Percentiles rank a stretch among this genome's conserved stretches.
phyloP scores from a whole-genome alignment of 208 protist species.

The Leishmania aethiopica region DNA sequence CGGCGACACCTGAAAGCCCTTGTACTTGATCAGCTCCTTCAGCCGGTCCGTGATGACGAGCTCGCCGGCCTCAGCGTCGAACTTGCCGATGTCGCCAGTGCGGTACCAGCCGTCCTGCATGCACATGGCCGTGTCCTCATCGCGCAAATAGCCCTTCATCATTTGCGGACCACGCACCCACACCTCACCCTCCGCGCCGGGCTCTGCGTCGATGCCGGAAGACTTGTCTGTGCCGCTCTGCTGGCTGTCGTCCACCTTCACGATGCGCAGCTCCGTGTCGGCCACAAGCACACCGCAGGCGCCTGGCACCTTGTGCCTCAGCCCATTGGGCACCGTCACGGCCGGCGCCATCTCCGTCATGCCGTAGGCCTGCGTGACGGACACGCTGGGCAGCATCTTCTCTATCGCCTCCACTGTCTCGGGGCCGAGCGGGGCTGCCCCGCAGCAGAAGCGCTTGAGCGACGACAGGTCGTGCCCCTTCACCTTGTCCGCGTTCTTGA shows the following conservation, averaged over 20 bases:
- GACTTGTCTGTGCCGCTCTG: slow-evolving; percentile 41
- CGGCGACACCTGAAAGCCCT: slow-evolving; percentile 90
- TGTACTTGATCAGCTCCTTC: slow-evolving; percentile 93
- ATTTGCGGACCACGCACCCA: slow-evolving; percentile 73
- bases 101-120: slow-evolving; percentile 74
- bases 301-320: not conserved
- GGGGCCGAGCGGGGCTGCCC: slow-evolving; percentile 61
- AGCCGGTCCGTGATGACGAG: slow-evolving; percentile 69
- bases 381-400: slow-evolving; percentile 17
- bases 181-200: slow-evolving; percentile 64
- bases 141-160: slow-evolving; percentile 75
- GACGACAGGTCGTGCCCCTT: slow-evolving; percentile 37
- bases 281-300: slow-evolving; percentile 29
- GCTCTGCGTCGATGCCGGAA: slow-evolving; percentile 23
- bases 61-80: slow-evolving; percentile 41
- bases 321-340: slow-evolving; percentile 15
- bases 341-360: slow-evolving; percentile 82
- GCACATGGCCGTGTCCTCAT: slow-evolving; percentile 42
- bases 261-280: slow-evolving; percentile 46
- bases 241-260: slow-evolving; percentile 40
- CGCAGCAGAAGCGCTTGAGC: slow-evolving; percentile 39
- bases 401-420: slow-evolving; percentile 37
- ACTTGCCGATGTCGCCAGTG: slow-evolving; percentile 77
- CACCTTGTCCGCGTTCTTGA: slow-evolving; percentile 55
- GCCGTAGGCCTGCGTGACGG: slow-evolving; percentile 71